Evolutionary conservation across 441 rosid species (phyloP).

Genomic region (Jatropha podagrica): DNA sequence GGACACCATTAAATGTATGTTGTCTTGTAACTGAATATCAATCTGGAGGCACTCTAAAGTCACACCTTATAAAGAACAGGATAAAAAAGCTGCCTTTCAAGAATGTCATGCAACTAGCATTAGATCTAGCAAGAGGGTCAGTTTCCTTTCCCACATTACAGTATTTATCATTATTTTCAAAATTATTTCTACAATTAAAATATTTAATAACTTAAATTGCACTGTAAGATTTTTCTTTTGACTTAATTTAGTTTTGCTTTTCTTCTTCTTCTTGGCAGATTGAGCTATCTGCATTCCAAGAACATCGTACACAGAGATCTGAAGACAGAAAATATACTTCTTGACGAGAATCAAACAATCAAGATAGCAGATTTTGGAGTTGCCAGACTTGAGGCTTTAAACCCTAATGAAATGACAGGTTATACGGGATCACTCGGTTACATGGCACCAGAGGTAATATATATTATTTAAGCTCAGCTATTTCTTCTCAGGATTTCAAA

Average conservation of each 20-base stretch:
- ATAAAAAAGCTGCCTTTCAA: slow-evolving; percentile 71
- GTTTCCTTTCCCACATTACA: slow-evolving; percentile 1
- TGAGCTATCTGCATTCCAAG: slow-evolving; percentile 79
- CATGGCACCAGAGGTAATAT: slow-evolving; percentile 91
- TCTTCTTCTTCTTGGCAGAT: slow-evolving; percentile 34
- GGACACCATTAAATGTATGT: slow-evolving; percentile 56
- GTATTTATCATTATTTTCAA: background rate
- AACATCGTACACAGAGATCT: slow-evolving; percentile 86
- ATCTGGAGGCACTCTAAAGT: slow-evolving; percentile 64
- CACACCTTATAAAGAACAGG: slow-evolving; percentile 64
- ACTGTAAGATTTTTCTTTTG: background rate
- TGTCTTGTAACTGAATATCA: slow-evolving; percentile 76
- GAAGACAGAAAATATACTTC: slow-evolving; percentile 80
- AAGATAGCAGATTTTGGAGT: slow-evolving; percentile 88
- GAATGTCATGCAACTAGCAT: slow-evolving; percentile 65
- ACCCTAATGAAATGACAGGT: slow-evolving; percentile 86
- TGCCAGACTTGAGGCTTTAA: slow-evolving; percentile 74
- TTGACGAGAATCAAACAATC: slow-evolving; percentile 63
- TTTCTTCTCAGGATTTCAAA: background rate
- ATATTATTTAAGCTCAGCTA: background rate
- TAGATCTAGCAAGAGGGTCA: slow-evolving; percentile 85
- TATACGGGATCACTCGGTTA: slow-evolving; percentile 88
- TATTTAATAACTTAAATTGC: background rate
- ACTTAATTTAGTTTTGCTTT: background rate
- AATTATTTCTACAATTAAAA: background rate